Evolutionary conservation across 129 eudicot genomes (phyloP).

Genomic region (Silybum marianum): DNA sequence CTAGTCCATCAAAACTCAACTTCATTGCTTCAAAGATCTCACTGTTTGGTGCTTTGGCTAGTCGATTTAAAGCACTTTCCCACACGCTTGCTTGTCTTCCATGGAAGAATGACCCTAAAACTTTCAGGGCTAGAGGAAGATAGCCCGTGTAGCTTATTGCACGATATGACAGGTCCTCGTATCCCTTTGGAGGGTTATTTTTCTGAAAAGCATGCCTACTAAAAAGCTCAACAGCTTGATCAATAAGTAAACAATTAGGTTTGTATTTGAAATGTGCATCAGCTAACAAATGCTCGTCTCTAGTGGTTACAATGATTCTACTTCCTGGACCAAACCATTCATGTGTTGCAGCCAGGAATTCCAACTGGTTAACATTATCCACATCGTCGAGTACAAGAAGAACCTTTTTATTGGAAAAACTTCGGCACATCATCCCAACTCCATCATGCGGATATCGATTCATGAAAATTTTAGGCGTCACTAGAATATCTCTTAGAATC

Average conservation of each 20-base stretch:
- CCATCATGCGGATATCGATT: neutral
- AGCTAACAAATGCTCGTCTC: neutral
- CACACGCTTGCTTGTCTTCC: constrained; percentile 3
- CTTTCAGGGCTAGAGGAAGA: constrained; percentile 2
- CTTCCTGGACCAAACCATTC: neutral
- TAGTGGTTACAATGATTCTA: constrained; percentile 1
- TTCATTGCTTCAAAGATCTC: neutral
- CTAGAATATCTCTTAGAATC: neutral
- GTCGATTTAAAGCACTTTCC: constrained; percentile 1
- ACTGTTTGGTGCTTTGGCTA: neutral
- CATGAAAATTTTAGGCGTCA: neutral
- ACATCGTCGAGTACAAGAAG: neutral
- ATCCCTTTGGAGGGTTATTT: neutral
- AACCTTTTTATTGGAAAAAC: neutral
- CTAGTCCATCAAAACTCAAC: neutral
- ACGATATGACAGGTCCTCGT: neutral
- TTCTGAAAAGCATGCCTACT: neutral
- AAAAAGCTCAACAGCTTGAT: neutral
- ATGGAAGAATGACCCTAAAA: neutral
- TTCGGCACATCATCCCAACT: neutral
- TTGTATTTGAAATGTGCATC: neutral
- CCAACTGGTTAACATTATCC: neutral
- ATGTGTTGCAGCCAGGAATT: neutral
- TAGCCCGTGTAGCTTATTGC: neutral
- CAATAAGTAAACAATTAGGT: neutral